phyloP scores from a whole-genome alignment of 2,329 filamentous ascomycete genomes.

The Verticillium longisporum region DNA sequence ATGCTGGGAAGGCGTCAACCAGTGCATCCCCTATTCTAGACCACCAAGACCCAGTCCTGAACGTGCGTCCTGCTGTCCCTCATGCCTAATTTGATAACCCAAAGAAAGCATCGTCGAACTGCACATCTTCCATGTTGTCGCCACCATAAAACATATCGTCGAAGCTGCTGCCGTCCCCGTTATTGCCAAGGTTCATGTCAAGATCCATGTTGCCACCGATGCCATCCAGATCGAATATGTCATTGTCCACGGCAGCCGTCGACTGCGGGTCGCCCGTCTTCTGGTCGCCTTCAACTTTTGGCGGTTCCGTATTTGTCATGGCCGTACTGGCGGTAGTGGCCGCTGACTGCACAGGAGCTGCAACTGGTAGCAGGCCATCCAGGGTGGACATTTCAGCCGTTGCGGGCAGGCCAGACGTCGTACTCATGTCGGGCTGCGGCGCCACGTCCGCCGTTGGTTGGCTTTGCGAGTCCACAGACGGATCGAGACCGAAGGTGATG shows the following conservation, averaged over 20 bases:
- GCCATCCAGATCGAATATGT: conserved; percentile 39
- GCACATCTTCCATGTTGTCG: conserved; percentile 34
- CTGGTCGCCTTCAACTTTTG: conserved; percentile 17
- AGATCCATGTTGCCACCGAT: conserved; percentile 33
- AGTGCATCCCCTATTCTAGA: no score
- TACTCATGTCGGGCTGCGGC: conserved; percentile 36
- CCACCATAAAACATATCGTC: conserved; percentile 42
- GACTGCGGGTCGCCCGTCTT: conserved; percentile 15
- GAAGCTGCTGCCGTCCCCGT: conserved; percentile 35
- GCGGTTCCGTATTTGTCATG: not conserved
- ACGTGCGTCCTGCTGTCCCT: not conserved
- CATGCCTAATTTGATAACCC: conserved; percentile 10
- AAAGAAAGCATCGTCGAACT: conserved; percentile 42
- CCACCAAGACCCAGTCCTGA: not conserved
- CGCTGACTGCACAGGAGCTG: conserved; percentile 1
- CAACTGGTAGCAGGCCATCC: conserved; percentile 11
- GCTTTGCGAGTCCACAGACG: conserved; percentile 23
- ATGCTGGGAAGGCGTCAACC: no score
- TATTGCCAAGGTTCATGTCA: conserved; percentile 25
- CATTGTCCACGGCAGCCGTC: conserved; percentile 25
- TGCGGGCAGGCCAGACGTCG: conserved; percentile 35
- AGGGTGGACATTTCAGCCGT: conserved; percentile 22
- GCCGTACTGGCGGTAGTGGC: conserved; percentile 3
- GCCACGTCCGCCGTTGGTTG: conserved; percentile 15
- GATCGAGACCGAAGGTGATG: conserved; percentile 49